Percentiles rank a stretch among this genome's conserved stretches.
Conservation (phyloP, 2,329 filamentous ascomycete species). For the Diplodia corticola region DNA sequence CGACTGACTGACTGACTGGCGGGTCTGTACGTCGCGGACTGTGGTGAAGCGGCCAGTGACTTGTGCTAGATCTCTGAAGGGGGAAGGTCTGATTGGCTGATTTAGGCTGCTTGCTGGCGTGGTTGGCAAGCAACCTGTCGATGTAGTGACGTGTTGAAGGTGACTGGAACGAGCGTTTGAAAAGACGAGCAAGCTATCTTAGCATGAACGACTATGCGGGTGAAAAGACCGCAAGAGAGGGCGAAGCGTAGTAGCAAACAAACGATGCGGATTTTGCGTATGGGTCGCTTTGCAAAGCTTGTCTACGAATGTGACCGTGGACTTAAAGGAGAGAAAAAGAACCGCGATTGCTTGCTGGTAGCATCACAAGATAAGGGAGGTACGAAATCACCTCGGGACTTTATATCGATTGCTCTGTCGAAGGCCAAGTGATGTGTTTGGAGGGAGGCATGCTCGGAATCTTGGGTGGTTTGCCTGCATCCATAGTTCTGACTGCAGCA, state of each 20-base stretch:
- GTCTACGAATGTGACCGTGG: background rate
- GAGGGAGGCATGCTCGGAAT: background rate
- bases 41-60: background rate
- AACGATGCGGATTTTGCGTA: background rate
- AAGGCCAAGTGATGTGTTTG: background rate
- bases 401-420: conserved; percentile 1
- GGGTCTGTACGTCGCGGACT: background rate
- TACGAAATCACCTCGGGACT: background rate
- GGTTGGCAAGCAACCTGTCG: background rate
- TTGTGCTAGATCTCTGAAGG: background rate
- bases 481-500: conserved; percentile 1
- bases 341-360: background rate
- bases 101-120: background rate
- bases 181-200: background rate
- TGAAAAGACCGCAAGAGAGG: background rate
- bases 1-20: too few species aligned
- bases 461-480: conserved; percentile 4
- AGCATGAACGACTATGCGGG: background rate
- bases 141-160: background rate
- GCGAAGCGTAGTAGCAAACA: background rate
- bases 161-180: background rate
- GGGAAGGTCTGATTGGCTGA: background rate
- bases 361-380: background rate
- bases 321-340: background rate
- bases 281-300: background rate